Evolutionary conservation across 2,329 filamentous ascomycete species (phyloP), one percentile per base, ranked within the genome.

Genomic region (Fusarium vanettenii): DNA sequence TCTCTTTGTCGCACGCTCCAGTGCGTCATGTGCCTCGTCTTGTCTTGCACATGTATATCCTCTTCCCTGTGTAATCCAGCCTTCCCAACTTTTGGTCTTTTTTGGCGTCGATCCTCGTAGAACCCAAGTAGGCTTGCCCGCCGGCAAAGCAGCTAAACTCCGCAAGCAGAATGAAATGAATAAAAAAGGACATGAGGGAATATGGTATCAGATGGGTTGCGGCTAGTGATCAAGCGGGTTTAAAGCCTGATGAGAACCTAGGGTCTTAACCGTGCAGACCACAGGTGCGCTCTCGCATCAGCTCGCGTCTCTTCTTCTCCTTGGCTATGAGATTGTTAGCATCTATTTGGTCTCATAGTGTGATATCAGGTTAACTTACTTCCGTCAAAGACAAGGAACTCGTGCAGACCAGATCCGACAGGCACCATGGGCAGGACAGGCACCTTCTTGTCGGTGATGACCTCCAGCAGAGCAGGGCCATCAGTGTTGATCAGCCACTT

Each of bases 351-450:
- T 55, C 57, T 35, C 31, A 64, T 14, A 3, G 6, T 10, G 9
- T 25, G 22, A 5, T 16, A 13, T 6, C 16, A 25, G 33, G 25
- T 35, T 37, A 68, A 76, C 82, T 76, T 78, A 82, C 82, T 82
- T 70, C 75, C 77, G 45, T 84, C 83, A 56, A 76, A 76, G 27
- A 79, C 74, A 45, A 98, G 88, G 86, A 98, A 98, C 84, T 98
- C 97, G 82, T 98, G 95, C 79, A 99, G 88, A 69, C 89, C 96
- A 72, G 90, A 92, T 41, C 97, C 97, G 43, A 91, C 92, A 5
- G 96, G 96, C 56, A 99, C 97, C 97, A 98, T 98, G 41, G 97
- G 97, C 80, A 98, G 86, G n/a, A 99, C 96, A 56, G 96, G 96
- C 29, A 97, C 93, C 90, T 97, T 93, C 86, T 92, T 93, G 84